A percentile compares a stretch with the other conserved stretches of the same genome.
These are phyloP conservation scores for Amanita jacksonii DNA, from an alignment of 768 basidiomycete species.

Conservation along the genomic window DNA sequence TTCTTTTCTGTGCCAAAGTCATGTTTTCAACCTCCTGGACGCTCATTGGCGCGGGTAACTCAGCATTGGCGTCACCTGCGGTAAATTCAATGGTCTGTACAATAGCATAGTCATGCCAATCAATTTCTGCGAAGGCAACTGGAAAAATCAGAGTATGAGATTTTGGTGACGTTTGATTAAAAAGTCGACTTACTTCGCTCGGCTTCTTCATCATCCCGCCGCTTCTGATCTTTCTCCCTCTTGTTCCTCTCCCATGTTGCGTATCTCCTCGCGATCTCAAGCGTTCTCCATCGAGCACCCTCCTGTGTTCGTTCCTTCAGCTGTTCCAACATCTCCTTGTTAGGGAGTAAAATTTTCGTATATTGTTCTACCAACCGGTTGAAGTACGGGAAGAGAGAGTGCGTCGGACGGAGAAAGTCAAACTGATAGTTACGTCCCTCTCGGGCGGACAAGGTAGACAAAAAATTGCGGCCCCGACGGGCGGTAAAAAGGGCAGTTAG, in stretches of 20 bases:
- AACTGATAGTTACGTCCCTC: constrained; percentile 98
- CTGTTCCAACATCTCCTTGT: constrained; percentile 60
- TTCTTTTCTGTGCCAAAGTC: constrained; percentile 94
- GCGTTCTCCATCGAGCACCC: constrained; percentile 64
- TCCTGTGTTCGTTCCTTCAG: constrained; percentile 58
- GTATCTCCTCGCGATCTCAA: constrained; percentile 67
- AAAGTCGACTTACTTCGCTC: constrained; percentile 56
- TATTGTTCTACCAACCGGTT: constrained; percentile 97
- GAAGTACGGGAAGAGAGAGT: constrained; percentile 95
- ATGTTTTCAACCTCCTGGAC: constrained; percentile 92
- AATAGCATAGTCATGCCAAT: constrained; percentile 99
- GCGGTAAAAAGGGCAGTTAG: constrained; percentile 95
- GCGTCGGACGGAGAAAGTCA: constrained; percentile 91
- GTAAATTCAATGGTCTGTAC: constrained; percentile 99
- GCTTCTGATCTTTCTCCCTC: constrained; percentile 76
- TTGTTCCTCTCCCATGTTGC: constrained; percentile 86
- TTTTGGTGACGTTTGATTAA: constrained; percentile 5
- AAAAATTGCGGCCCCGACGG: constrained; percentile 78
- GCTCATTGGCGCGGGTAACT: constrained; percentile 95
- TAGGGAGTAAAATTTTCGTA: constrained; percentile 80
- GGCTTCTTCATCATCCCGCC: constrained; percentile 87
- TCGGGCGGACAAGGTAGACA: constrained; percentile 71
- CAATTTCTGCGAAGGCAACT: constrained; percentile 95
- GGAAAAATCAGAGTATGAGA: constrained; percentile 8
- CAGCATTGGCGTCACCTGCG: constrained; percentile 78